Evolutionary conservation across 805 yeast species (phyloP).

Genomic region (Saccharomycopsis schoenii): DNA sequence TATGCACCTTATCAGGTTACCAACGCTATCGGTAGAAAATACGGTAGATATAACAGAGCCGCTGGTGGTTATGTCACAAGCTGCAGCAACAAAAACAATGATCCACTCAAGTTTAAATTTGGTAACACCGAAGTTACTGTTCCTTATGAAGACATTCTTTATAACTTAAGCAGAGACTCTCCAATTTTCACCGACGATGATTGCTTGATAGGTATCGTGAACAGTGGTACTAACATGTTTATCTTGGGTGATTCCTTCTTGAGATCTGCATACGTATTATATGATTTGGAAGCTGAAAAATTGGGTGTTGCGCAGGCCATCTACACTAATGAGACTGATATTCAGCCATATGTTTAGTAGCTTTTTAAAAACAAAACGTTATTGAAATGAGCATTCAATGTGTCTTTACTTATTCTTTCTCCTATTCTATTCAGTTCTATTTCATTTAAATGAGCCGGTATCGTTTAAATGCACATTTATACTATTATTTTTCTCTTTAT

Average conservation of each 20-base stretch:
- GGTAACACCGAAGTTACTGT: conserved; percentile 7
- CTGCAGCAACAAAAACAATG: conserved; percentile 8
- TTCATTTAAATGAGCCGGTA: not conserved
- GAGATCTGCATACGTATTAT: conserved; percentile 56
- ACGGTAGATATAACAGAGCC: conserved; percentile 11
- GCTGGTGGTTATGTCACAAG: conserved; percentile 14
- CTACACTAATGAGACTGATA: conserved; percentile 4
- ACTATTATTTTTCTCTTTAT: no score
- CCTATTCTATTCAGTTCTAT: no score
- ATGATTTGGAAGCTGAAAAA: conserved; percentile 48
- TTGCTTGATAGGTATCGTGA: conserved; percentile 14
- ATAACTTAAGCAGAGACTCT: conserved; percentile 10
- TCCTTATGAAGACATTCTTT: conserved; percentile 16
- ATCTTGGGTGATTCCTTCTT: conserved; percentile 61
- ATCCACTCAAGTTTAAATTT: conserved; percentile 13
- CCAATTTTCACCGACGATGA: conserved; percentile 10
- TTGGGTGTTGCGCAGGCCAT: conserved; percentile 45
- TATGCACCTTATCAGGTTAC: conserved; percentile 32
- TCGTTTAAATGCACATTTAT: not conserved
- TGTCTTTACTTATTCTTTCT: no score
- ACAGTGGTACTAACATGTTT: conserved; percentile 6
- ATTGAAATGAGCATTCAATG: not conserved
- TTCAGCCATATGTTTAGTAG: not conserved
- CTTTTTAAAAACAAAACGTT: no score
- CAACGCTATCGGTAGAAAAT: conserved; percentile 21